These are phyloP conservation scores for Auxenochlorella protothecoides DNA, from an alignment of 139 green algal species.

Conservation along the genomic window DNA sequence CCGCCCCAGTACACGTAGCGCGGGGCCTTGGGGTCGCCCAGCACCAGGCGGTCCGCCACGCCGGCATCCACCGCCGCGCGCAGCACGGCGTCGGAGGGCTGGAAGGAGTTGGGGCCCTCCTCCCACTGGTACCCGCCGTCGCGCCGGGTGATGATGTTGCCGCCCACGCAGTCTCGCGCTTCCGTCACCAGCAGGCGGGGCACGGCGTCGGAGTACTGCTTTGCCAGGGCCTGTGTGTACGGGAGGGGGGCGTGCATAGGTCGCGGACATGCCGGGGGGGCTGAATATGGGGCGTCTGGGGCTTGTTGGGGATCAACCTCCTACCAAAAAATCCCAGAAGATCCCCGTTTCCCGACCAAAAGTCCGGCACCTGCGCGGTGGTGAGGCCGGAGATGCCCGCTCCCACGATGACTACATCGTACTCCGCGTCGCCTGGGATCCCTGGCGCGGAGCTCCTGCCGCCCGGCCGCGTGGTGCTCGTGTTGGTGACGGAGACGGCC, in stretches of 20 bases:
- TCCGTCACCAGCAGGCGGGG: conserved; percentile 85
- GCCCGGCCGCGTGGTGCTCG: not conserved
- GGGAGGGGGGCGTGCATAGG: not conserved
- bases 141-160: conserved; percentile 87
- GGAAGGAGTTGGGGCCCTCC: conserved; percentile 97
- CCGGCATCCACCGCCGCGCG: conserved; percentile 81
- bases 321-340: not conserved
- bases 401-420: conserved; percentile 31
- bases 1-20: conserved; percentile 94
- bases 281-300: not conserved
- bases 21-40: conserved; percentile 84
- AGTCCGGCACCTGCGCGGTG: conserved; percentile 28
- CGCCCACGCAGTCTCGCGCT: conserved; percentile 85
- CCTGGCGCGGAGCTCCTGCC: not conserved
- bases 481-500: not conserved
- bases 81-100: conserved; percentile 90
- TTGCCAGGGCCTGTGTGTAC: conserved; percentile 42
- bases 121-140: conserved; percentile 90
- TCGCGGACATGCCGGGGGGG: not conserved
- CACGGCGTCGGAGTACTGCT: conserved; percentile 41
- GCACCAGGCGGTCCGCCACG: conserved; percentile 70
- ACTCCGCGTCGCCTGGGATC: not conserved
- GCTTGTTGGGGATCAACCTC: no score
- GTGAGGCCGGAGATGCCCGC: conserved; percentile 46
- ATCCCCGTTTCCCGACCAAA: not conserved